These are phyloP conservation scores for Gaertneriomyces sp. DNA, from an alignment of 192 early-diverging fungal species.

Conservation along the genomic window DNA sequence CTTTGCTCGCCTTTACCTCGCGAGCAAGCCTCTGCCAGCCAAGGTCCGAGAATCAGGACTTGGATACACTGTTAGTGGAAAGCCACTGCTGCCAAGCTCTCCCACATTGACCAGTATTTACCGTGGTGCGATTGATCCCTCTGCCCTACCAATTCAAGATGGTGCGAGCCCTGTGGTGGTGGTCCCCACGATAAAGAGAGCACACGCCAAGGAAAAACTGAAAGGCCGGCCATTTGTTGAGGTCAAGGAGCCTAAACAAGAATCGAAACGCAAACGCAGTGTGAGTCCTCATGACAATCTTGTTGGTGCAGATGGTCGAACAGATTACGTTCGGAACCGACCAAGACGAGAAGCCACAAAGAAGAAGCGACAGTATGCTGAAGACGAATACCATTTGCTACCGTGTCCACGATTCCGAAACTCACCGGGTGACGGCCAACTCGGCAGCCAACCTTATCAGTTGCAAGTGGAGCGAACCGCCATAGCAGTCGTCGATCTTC, in stretches of 20 bases:
- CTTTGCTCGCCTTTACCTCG: constrained; percentile 86
- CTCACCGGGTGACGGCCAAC: constrained; percentile 57
- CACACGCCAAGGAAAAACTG: no score
- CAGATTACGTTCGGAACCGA: constrained; percentile 20
- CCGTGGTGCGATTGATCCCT: no score
- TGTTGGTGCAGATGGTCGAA: constrained; percentile 10
- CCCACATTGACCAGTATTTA: no score
- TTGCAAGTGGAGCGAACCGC: constrained; percentile 72
- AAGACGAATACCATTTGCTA: constrained; percentile 24
- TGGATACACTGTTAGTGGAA: constrained; percentile 78
- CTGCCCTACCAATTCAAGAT: background rate
- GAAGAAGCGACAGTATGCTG: constrained; percentile 13
- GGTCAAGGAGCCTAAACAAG: no score
- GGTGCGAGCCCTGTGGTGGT: background rate
- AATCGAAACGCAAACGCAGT: no score
- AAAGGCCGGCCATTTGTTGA: no score
- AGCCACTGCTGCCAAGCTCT: constrained; percentile 47
- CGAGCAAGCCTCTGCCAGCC: constrained; percentile 73
- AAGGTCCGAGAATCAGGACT: constrained; percentile 60
- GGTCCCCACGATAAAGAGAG: background rate
- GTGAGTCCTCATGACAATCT: no score
- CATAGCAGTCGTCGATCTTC: constrained; percentile 84
- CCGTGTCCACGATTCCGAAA: constrained; percentile 70
- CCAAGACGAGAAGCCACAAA: constrained; percentile 19
- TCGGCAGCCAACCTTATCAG: constrained; percentile 77